Evolutionary conservation across 2,329 filamentous ascomycete species (phyloP), one percentile per base, ranked within the genome.

Genomic region (Chrysosporium queenslandicum): DNA sequence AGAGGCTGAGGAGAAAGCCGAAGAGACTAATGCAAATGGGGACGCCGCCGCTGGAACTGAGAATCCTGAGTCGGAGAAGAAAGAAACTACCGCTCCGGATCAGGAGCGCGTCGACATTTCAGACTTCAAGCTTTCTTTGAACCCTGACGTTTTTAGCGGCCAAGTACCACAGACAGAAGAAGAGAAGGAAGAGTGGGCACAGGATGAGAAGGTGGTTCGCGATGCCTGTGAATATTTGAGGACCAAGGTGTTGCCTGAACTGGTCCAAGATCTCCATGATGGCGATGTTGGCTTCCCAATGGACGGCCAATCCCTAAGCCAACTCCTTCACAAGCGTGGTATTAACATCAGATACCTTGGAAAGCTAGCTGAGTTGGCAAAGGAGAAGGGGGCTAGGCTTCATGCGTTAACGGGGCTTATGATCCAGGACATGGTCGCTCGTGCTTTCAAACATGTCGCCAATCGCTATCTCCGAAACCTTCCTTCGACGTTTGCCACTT

Each of bases 261-360:
- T 98, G 53, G 71, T 97, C 53, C 82, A 85, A 56, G 91, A 98
- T 63, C 79, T 98, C 54, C 85, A 86, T 64, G 87, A 94, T 59
- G 90, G 88, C 5, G 91, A 98, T 60, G 85, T 95, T 59, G 92
- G 91, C 62, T 97, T 97, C 74, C 92, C 92, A 11, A 96, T 97
- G 88, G 94, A 98, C 62, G 92, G 92, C n/a, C 81, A 86, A 63
- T 96, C 91, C 18, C 76, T 98, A 54, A 87, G 85, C 62, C 82
- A 83, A 58, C 79, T 96, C 48, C 77, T 98, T 64, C 92, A 98
- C 75, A 95, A 95, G 77, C 87, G 91, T 39, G 92, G 92, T 71
- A 90, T 98, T 74, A 98, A 98, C 73, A 79, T 97, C 57, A 82
- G 94, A 63, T 98, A 98, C 68, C 78, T 97, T n/a, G 92, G 92